These are phyloP conservation scores for Globisporangium uncinulatum DNA, from an alignment of 352 stramenopile genomes.

Conservation along the genomic window DNA sequence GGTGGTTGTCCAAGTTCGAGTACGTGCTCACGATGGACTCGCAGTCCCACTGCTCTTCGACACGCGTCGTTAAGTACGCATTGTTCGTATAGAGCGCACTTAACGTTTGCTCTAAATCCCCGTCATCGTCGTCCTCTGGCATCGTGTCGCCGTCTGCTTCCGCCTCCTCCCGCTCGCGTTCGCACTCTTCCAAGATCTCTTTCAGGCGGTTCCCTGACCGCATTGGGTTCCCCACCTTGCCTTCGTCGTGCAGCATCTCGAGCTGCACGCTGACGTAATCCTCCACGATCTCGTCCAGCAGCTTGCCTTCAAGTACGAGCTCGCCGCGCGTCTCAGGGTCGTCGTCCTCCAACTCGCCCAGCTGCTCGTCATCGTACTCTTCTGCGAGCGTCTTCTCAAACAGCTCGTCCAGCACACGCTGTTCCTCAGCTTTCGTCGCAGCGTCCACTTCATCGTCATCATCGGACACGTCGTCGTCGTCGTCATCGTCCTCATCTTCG, in stretches of 20 bases:
- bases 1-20: slow-evolving; percentile 98
- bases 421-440: slow-evolving; percentile 56
- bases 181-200: slow-evolving; percentile 73
- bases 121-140: slow-evolving; percentile 17
- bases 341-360: slow-evolving; percentile 74
- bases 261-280: slow-evolving; percentile 66
- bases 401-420: slow-evolving; percentile 84
- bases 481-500: slow-evolving; percentile 72
- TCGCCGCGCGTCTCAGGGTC: slow-evolving; percentile 69
- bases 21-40: slow-evolving; percentile 98
- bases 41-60: slow-evolving; percentile 91
- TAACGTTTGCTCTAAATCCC: slow-evolving; percentile 23
- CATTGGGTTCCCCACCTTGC: slow-evolving; percentile 72
- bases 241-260: slow-evolving; percentile 68
- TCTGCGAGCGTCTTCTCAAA: slow-evolving; percentile 83
- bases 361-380: slow-evolving; percentile 78
- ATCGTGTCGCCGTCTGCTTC: slow-evolving; percentile 20
- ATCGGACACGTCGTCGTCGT: slow-evolving; percentile 19
- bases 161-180: slow-evolving; percentile 55
- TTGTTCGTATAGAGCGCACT: slow-evolving; percentile 53
- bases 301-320: slow-evolving; percentile 56
- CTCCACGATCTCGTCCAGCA: slow-evolving; percentile 68
- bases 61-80: slow-evolving; percentile 54
- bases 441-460: slow-evolving; percentile 29
- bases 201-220: slow-evolving; percentile 59